A percentile compares a stretch with the other conserved stretches of the same genome.
Evolutionary conservation across 1,284 basidiomycete species (phyloP).

Genomic region (Ceratobasidium sp.): DNA sequence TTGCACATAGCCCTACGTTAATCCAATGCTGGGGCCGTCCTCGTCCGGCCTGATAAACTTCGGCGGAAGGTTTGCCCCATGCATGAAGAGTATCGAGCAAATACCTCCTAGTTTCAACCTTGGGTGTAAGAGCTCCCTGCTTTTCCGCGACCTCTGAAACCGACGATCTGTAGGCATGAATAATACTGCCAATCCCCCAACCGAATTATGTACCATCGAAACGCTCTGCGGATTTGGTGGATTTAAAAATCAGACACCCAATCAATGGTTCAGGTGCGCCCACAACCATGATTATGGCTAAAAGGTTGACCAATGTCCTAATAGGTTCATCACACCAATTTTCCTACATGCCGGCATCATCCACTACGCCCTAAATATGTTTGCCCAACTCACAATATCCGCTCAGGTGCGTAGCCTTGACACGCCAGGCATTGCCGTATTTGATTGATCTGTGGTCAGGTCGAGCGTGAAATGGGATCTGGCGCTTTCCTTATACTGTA

Average conservation of each 20-base stretch:
- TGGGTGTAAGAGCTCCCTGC: conserved; percentile 60
- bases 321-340: conserved; percentile 82
- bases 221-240: conserved; percentile 90
- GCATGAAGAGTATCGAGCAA: conserved; percentile 77
- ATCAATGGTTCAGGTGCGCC: conserved; percentile 83
- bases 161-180: conserved; percentile 63
- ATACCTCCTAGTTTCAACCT: conserved; percentile 67
- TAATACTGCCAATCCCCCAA: conserved; percentile 76
- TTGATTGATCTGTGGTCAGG: conserved; percentile 53
- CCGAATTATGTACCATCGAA: conserved; percentile 75
- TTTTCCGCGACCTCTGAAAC: background rate
- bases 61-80: conserved; percentile 84
- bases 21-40: conserved; percentile 92
- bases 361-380: conserved; percentile 87
- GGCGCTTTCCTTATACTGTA: conserved; percentile 82
- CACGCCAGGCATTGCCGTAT: background rate
- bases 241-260: conserved; percentile 70
- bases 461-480: conserved; percentile 88
- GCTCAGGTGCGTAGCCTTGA: conserved; percentile 65
- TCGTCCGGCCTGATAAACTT: conserved; percentile 83
- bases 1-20: conserved; percentile 69
- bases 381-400: conserved; percentile 82
- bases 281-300: conserved; percentile 39
- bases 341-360: conserved; percentile 94
- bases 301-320: conserved; percentile 33